Evolutionary conservation across 2,329 filamentous ascomycete genomes (phyloP).

Genomic region (Alternaria burnsii): DNA sequence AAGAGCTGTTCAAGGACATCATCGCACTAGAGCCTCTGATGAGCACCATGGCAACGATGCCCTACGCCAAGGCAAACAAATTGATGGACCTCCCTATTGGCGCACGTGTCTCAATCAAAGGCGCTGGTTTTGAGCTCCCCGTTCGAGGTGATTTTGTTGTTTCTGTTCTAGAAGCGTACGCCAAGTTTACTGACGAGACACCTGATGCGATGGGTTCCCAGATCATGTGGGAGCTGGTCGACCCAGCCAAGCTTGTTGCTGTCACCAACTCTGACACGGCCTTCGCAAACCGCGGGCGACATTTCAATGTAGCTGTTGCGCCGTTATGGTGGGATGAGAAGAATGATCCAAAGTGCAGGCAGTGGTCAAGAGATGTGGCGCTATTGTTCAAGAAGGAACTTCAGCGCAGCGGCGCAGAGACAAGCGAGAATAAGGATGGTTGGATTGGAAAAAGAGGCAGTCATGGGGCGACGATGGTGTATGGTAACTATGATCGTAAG

Average conservation of each 20-base stretch:
- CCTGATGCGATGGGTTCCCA: slow-evolving; percentile 7
- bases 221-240: slow-evolving; percentile 17
- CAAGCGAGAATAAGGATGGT: slow-evolving; percentile 5
- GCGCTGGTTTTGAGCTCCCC: slow-evolving; percentile 13
- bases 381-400: slow-evolving; percentile 12
- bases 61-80: slow-evolving; percentile 11
- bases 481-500: slow-evolving; percentile 20
- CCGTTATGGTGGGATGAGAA: slow-evolving; percentile 11
- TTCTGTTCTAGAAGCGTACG: slow-evolving; percentile 2
- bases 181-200: slow-evolving; percentile 8
- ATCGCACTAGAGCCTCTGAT: slow-evolving; percentile 3
- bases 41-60: slow-evolving; percentile 15
- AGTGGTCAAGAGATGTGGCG: slow-evolving; percentile 18
- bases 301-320: slow-evolving; percentile 12
- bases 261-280: slow-evolving; percentile 13
- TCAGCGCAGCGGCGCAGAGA: slow-evolving; percentile 10
- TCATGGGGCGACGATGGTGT: slow-evolving; percentile 16
- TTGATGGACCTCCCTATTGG: slow-evolving; percentile 8
- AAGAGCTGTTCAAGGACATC: slow-evolving; percentile 11
- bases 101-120: slow-evolving; percentile 11
- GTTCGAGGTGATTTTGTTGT: slow-evolving; percentile 12
- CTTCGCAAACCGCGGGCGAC: slow-evolving; percentile 16
- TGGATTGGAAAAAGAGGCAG: slow-evolving; percentile 16
- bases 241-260: slow-evolving; percentile 13
- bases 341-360: slow-evolving; percentile 11